Evolutionary conservation across 495 filamentous ascomycete genomes (phyloP).

Genomic region (Cryomyces antarcticus): DNA sequence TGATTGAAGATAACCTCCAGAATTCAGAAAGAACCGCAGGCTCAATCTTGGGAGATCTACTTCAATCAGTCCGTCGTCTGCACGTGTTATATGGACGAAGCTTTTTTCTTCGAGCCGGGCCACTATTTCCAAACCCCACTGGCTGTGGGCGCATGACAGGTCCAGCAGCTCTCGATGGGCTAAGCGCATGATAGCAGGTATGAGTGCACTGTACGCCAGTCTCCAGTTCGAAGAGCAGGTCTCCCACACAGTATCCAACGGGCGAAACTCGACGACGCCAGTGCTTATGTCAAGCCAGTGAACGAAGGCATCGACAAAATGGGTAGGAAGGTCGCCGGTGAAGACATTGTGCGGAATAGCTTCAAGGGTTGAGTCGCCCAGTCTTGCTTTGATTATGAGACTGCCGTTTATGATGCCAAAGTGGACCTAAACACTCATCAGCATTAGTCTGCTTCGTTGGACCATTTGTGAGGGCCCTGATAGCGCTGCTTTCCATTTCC

Average conservation of each 20-base stretch:
- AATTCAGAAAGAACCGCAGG: constrained; percentile 26
- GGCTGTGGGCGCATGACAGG: constrained; percentile 15
- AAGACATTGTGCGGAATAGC: constrained; percentile 26
- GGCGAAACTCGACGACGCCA: constrained; percentile 29
- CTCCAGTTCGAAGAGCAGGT: constrained; percentile 14
- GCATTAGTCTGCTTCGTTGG: too few species aligned
- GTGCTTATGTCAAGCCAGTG: constrained; percentile 38
- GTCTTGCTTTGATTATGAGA: constrained; percentile 11
- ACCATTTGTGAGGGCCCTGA: too few species aligned
- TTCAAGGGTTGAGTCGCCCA: constrained; percentile 16
- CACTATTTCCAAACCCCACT: constrained; percentile 16
- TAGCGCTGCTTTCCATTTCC: too few species aligned
- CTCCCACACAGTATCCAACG: constrained; percentile 22
- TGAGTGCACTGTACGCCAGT: constrained; percentile 1
- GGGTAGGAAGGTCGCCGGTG: constrained; percentile 22
- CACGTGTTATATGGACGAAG: constrained; percentile 21
- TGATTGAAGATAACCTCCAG: constrained; percentile 20
- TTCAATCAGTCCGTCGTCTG: constrained; percentile 7
- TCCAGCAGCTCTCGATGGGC: constrained; percentile 9
- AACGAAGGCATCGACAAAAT: constrained; percentile 26
- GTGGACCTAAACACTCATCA: constrained; percentile 9
- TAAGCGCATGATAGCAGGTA: constrained; percentile 10
- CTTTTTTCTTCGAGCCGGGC: constrained; percentile 15
- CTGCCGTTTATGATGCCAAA: constrained; percentile 19
- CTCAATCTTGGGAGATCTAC: constrained; percentile 29